Conservation (phyloP, 257 asterid genomes). For the Salvia miltiorrhiza region DNA sequence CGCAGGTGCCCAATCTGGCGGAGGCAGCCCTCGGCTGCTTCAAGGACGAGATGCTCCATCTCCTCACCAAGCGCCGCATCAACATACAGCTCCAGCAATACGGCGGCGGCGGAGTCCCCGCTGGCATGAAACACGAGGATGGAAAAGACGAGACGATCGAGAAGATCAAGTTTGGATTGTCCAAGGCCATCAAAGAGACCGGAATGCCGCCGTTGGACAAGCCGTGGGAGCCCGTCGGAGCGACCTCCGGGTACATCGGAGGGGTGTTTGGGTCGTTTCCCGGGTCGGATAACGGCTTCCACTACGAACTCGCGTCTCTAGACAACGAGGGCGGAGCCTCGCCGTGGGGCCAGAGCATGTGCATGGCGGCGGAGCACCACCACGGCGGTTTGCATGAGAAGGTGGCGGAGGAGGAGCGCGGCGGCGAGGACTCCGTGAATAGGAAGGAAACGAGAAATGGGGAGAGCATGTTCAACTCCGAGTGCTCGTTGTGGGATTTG, state of each 20-base stretch:
- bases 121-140: conserved; percentile 40
- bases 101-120: not conserved
- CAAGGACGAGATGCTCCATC: conserved; percentile 97
- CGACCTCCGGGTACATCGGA: conserved; percentile 30
- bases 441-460: conserved; percentile 39
- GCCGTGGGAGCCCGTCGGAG: conserved; percentile 43
- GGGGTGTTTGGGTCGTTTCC: conserved; percentile 36
- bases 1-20: conserved; percentile 84
- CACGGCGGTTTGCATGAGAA: conserved; percentile 36
- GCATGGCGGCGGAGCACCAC: conserved; percentile 43
- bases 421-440: conserved; percentile 33
- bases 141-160: conserved; percentile 43
- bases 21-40: conserved; percentile 95
- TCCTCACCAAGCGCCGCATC: conserved; percentile 75
- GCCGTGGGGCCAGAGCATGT: conserved; percentile 60
- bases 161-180: conserved; percentile 52
- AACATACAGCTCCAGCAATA: conserved; percentile 65
- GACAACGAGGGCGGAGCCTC: conserved; percentile 46
- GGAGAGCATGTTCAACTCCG: conserved; percentile 49
- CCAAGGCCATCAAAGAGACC: conserved; percentile 56
- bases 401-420: conserved; percentile 32
- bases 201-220: conserved; percentile 17
- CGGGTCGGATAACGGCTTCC: conserved; percentile 44
- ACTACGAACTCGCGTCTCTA: conserved; percentile 42
- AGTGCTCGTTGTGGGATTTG: conserved; percentile 76